phyloP scores from a whole-genome alignment of 805 yeast species.

The Wickerhamomyces bovis region DNA sequence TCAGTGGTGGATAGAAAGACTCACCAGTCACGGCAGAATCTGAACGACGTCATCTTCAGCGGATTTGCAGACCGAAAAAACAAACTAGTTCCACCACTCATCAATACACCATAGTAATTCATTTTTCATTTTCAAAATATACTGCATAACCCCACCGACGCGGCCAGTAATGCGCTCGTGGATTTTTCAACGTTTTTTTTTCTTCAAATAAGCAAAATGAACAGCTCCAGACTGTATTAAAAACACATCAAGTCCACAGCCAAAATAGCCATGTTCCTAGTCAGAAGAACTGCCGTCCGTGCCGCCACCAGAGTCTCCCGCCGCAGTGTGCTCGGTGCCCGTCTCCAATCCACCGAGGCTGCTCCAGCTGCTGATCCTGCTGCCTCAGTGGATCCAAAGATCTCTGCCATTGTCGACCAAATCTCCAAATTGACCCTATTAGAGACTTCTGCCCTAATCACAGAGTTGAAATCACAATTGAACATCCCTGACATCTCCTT shows the following conservation, averaged over 20 bases:
- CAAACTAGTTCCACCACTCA: neutral
- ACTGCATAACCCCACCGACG: neutral
- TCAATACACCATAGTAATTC: too few species aligned
- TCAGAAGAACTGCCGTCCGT: slow-evolving; percentile 12
- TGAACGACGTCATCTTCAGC: slow-evolving; percentile 75
- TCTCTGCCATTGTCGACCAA: slow-evolving; percentile 79
- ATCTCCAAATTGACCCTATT: slow-evolving; percentile 85
- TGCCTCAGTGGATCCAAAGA: slow-evolving; percentile 78
- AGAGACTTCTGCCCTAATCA: slow-evolving; percentile 85
- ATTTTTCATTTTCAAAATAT: neutral
- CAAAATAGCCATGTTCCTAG: neutral
- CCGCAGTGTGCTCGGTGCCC: slow-evolving; percentile 9
- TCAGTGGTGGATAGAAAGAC: neutral
- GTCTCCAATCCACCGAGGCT: slow-evolving; percentile 38
- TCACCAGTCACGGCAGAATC: slow-evolving; percentile 83
- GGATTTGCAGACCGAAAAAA: neutral
- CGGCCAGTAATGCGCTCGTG: neutral
- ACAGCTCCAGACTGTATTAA: too few species aligned
- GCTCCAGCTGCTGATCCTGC: slow-evolving; percentile 47
- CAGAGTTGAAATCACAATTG: slow-evolving; percentile 72
- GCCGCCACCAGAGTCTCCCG: slow-evolving; percentile 5
- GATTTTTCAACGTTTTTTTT: too few species aligned
- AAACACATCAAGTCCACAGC: too few species aligned
- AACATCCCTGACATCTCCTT: slow-evolving; percentile 92
- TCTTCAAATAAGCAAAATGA: too few species aligned